A percentile compares a stretch with the other conserved stretches of the same genome.
phyloP scores from a whole-genome alignment of 176 grass and related monocot species.

The Musa troglodytarum region DNA sequence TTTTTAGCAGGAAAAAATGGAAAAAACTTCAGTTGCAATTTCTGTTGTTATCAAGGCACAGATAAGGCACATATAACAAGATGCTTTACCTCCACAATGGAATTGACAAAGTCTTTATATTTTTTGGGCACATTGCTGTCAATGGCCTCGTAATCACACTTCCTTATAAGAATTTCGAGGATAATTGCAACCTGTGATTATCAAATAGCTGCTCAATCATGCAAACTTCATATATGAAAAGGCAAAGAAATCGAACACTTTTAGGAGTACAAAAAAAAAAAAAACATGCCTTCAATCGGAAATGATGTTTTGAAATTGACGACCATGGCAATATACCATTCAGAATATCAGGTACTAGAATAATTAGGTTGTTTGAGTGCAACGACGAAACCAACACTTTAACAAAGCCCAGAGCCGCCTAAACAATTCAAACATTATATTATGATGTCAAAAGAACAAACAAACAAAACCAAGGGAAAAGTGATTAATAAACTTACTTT shows the following conservation, averaged over 20 bases:
- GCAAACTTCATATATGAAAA: constrained; percentile 11
- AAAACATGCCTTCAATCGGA: constrained; percentile 64
- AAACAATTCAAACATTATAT: constrained; percentile 13
- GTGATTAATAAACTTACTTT: constrained; percentile 42
- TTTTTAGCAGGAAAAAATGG: too few relatives aligned
- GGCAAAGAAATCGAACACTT: constrained; percentile 6
- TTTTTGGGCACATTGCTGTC: constrained; percentile 49
- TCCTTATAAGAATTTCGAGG: constrained; percentile 87
- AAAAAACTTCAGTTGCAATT: background rate
- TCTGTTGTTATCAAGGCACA: background rate
- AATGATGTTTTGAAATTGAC: constrained; percentile 68
- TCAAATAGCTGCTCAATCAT: constrained; percentile 5
- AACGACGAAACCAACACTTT: constrained; percentile 93
- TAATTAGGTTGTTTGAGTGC: constrained; percentile 51
- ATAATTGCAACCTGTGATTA: constrained; percentile 66
- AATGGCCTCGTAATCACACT: constrained; percentile 69
- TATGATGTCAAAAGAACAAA: constrained; percentile 19
- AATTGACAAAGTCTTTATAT: constrained; percentile 67
- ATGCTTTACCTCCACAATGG: constrained; percentile 42
- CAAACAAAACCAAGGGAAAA: constrained; percentile 7
- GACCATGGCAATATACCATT: constrained; percentile 70
- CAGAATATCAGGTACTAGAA: constrained; percentile 60
- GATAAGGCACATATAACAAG: background rate
- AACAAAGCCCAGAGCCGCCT: constrained; percentile 92
- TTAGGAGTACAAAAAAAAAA: constrained; percentile 1